These are phyloP conservation scores for Wickerhamiella slavikovae DNA, from an alignment of 805 yeast genomes.

Conservation along the genomic window DNA sequence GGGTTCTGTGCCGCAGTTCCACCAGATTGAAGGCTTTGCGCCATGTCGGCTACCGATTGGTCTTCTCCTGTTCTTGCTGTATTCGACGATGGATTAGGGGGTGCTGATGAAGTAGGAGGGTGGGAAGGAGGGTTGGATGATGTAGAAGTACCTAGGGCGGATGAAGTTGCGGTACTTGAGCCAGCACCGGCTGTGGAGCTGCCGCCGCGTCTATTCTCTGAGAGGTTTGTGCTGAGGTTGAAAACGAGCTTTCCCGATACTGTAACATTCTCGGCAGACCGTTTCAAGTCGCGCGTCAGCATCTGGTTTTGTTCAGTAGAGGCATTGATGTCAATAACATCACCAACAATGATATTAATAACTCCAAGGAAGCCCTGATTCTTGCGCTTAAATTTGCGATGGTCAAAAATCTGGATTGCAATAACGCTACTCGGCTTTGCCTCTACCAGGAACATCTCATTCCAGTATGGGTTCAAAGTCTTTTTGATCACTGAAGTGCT, in stretches of 20 bases:
- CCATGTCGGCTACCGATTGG: neutral
- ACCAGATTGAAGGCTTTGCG: conserved; percentile 2
- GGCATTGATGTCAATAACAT: conserved; percentile 41
- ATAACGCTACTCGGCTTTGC: conserved; percentile 33
- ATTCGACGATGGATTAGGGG: neutral
- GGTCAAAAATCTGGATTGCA: conserved; percentile 90
- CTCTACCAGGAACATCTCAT: conserved; percentile 66
- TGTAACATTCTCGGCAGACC: conserved; percentile 62
- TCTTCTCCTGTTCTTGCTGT: neutral
- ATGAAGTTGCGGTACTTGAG: conserved; percentile 5
- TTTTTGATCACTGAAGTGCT: conserved; percentile 86
- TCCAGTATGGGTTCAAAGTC: conserved; percentile 95
- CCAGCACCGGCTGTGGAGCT: conserved; percentile 5
- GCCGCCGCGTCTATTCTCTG: conserved; percentile 4
- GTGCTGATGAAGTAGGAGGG: neutral
- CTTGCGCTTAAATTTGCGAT: conserved; percentile 90
- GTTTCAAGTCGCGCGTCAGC: conserved; percentile 76
- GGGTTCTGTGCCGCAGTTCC: conserved; percentile 8
- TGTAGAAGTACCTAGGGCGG: neutral
- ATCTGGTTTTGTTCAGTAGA: conserved; percentile 51
- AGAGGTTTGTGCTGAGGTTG: conserved; percentile 17
- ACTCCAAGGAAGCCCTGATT: conserved; percentile 98
- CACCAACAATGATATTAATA: conserved; percentile 76
- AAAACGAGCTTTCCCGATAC: conserved; percentile 87
- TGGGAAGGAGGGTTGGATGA: neutral